Evolutionary conservation across 2,329 filamentous ascomycete genomes (phyloP), one percentile per base, ranked within the genome.

Genomic region (Emergomyces orientalis): DNA sequence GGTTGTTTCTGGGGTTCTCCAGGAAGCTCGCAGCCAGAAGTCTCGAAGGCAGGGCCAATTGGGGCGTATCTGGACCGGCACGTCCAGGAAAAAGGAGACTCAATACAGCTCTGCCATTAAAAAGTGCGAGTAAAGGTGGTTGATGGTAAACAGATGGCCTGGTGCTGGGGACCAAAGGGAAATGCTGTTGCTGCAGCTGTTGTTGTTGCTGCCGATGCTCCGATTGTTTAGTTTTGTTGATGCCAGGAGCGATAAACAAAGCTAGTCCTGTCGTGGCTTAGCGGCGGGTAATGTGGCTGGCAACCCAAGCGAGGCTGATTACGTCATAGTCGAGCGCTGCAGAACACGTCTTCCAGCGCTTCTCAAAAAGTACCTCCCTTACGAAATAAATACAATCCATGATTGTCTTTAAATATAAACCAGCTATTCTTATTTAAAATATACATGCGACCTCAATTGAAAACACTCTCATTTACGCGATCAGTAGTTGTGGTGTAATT

Each of bases 231-330:
- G 47, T 25, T 54, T 55, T 54, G 60, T 54, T 55, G 51, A 61
- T 56, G 49, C 30, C 43, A 52, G 22, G 56, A 47, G 39, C 61
- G 37, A 61, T 67, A 67, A 68, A 67, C 63, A 67, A 67, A 67
- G 66, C 66, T 67, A 67, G 63, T 57, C 56, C 63, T 54, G 19
- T 25, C 62, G 52, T 11, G 63, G 65, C 8, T 55, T 67, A 61
- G 63, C 51, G 54, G 62, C 65, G 63, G 61, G 59, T 39, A 34
- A 17, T 59, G 60, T 64, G 61, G 63, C 64, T 62, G 51, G 64
- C 64, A 64, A 58, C 60, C 62, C 45, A 62, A 47, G 30, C 56
- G 54, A 62, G 19, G n/a, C 30, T 32, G 52, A 65, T 65, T 63
- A 65, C 63, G 63, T 65, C 63, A 65, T 61, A 22, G 25, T 9